phyloP scores from a whole-genome alignment of 129 eudicot species.

The Heracleum sosnowskyi region DNA sequence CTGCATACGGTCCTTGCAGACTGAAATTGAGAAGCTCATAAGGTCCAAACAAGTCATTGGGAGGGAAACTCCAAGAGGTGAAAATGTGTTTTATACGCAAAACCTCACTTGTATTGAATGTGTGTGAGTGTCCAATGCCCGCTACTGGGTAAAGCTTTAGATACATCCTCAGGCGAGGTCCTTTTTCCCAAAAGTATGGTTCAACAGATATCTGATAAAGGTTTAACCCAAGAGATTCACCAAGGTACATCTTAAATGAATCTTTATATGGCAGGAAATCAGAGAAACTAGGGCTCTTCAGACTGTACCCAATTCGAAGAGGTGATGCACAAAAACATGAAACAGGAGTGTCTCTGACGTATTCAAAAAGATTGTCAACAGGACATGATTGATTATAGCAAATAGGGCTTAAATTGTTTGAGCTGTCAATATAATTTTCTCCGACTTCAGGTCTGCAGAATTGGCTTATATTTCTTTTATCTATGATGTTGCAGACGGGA shows the following conservation, averaged over 20 bases:
- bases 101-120: conserved; percentile 57
- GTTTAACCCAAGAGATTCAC: conserved; percentile 40
- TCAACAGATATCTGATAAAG: conserved; percentile 58
- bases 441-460: conserved; percentile 46
- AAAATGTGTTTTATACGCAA: conserved; percentile 41
- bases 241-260: conserved; percentile 44
- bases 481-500: conserved; percentile 52
- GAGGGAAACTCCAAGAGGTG: conserved; percentile 54
- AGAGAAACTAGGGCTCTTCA: conserved; percentile 85
- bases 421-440: conserved; percentile 13
- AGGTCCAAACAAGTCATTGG: conserved; percentile 70
- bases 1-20: conserved; percentile 73
- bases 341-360: conserved; percentile 44
- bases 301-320: conserved; percentile 57
- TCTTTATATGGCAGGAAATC: conserved; percentile 53
- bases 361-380: conserved; percentile 34
- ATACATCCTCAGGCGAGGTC: conserved; percentile 86
- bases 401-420: conserved; percentile 16
- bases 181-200: conserved; percentile 60
- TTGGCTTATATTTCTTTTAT: conserved; percentile 31
- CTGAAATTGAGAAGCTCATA: conserved; percentile 91
- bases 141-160: conserved; percentile 59
- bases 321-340: conserved; percentile 91
- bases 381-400: conserved; percentile 76
- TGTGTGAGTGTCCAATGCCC: conserved; percentile 18